Evolutionary conservation across 2,329 filamentous ascomycete species (phyloP).

Genomic region (Cercospora berteroae): DNA sequence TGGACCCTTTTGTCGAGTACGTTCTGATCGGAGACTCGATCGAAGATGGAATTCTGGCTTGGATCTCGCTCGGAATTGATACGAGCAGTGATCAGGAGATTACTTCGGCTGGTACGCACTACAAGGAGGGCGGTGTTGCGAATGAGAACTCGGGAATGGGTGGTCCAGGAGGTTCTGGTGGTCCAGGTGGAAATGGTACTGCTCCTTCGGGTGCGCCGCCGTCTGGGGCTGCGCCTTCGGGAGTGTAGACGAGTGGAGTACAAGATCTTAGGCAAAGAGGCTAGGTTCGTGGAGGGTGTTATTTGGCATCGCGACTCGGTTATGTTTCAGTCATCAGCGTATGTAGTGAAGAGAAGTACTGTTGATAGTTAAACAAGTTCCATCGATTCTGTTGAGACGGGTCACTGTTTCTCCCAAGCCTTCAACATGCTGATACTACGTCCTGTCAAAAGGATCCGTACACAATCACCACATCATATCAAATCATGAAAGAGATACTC

Average conservation of each 20-base stretch:
- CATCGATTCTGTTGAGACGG: not conserved
- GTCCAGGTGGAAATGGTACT: slow-evolving; percentile 5
- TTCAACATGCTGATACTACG: not conserved
- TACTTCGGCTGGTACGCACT: slow-evolving; percentile 22
- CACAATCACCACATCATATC: not conserved
- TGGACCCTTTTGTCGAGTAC: slow-evolving; percentile 60
- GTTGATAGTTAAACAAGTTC: not conserved
- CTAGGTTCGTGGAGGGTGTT: not conserved
- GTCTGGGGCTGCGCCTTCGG: not conserved
- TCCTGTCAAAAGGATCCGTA: not conserved
- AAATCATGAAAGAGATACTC: not conserved
- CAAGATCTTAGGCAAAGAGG: not conserved
- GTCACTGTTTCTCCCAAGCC: not conserved
- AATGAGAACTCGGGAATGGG: slow-evolving; percentile 23
- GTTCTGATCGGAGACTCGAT: slow-evolving; percentile 55
- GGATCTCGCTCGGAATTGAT: slow-evolving; percentile 55
- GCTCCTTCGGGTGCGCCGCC: slow-evolving; percentile 17
- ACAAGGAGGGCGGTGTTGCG: slow-evolving; percentile 27
- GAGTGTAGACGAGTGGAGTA: not conserved
- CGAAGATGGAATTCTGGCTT: slow-evolving; percentile 53
- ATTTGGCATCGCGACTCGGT: not conserved
- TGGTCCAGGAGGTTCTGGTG: slow-evolving; percentile 9
- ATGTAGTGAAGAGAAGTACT: not conserved
- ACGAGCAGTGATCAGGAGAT: slow-evolving; percentile 31
- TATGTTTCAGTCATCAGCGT: not conserved